These are phyloP conservation scores for Carpinus fangiana DNA, from an alignment of 306 rosid genomes.

Conservation along the genomic window DNA sequence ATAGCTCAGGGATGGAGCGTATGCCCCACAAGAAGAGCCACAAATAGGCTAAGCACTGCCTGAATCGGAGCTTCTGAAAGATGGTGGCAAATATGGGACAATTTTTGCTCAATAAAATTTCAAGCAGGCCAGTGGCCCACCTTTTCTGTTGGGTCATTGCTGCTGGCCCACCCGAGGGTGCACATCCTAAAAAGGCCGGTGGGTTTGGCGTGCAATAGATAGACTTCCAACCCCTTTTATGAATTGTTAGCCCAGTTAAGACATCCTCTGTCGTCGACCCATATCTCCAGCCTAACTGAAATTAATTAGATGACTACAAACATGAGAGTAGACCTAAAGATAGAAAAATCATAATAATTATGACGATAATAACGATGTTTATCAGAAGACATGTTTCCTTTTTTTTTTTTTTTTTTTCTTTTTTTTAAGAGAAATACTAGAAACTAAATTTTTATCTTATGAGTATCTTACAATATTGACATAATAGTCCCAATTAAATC, in stretches of 20 bases:
- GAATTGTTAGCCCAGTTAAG: conserved; percentile 34
- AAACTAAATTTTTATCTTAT: too few species aligned
- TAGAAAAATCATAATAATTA: neutral
- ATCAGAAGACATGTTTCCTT: too few species aligned
- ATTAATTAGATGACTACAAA: neutral
- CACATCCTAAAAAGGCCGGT: conserved; percentile 43
- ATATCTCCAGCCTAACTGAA: conserved; percentile 39
- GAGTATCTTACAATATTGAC: too few species aligned
- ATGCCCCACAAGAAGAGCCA: conserved; percentile 20
- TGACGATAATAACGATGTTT: too few species aligned
- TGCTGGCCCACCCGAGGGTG: conserved; percentile 38
- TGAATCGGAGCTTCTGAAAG: conserved; percentile 30
- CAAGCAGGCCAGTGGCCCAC: conserved; percentile 45
- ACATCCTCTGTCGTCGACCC: conserved; percentile 41
- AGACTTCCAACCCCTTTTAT: conserved; percentile 42
- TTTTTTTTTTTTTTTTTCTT: too few species aligned
- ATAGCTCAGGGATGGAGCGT: conserved; percentile 27
- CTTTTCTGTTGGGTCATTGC: conserved; percentile 40
- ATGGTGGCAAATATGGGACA: conserved; percentile 30
- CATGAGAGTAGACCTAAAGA: neutral
- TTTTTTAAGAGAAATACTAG: too few species aligned
- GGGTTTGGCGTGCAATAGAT: conserved; percentile 22
- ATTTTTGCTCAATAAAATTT: conserved; percentile 33
- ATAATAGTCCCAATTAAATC: too few species aligned
- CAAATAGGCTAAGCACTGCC: conserved; percentile 38